phyloP scores from a whole-genome alignment of 768 basidiomycete genomes.

The Auricularia sp. region DNA sequence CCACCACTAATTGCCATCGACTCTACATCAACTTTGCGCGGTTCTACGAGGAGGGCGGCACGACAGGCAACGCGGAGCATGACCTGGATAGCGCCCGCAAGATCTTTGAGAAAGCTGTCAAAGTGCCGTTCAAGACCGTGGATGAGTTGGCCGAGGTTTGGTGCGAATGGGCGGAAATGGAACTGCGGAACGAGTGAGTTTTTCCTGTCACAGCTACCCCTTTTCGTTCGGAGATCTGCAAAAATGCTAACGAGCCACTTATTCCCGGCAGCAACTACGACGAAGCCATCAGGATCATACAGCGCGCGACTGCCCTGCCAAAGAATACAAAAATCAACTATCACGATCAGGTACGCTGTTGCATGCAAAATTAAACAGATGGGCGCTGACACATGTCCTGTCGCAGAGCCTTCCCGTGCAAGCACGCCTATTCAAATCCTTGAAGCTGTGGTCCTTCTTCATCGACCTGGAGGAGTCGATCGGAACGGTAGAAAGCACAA shows the following conservation, averaged over 20 bases:
- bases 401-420: conserved; percentile 72
- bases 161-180: conserved; percentile 99
- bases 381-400: no score
- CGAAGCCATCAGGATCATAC: conserved; percentile 91
- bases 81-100: conserved; percentile 84
- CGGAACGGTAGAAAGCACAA: conserved; percentile 84
- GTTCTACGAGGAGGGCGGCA: conserved; percentile 95
- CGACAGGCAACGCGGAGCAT: conserved; percentile 62
- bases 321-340: conserved; percentile 86
- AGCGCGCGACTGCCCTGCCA: conserved; percentile 85
- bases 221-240: neutral
- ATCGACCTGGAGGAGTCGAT: conserved; percentile 97
- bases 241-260: conserved; percentile 7
- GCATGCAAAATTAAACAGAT: conserved; percentile 10
- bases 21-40: conserved; percentile 93
- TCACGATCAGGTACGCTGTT: conserved; percentile 75
- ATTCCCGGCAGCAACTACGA: conserved; percentile 75
- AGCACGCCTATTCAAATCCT: conserved; percentile 87
- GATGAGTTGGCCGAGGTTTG: conserved; percentile 97
- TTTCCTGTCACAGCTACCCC: conserved; percentile 10
- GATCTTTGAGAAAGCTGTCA: conserved; percentile 86
- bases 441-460: conserved; percentile 99
- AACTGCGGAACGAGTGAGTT: conserved; percentile 84
- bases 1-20: conserved; percentile 82
- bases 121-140: conserved; percentile 87